These are phyloP conservation scores for Themeda triandra DNA, from an alignment of 176 grass and related monocot genomes.

Conservation along the genomic window DNA sequence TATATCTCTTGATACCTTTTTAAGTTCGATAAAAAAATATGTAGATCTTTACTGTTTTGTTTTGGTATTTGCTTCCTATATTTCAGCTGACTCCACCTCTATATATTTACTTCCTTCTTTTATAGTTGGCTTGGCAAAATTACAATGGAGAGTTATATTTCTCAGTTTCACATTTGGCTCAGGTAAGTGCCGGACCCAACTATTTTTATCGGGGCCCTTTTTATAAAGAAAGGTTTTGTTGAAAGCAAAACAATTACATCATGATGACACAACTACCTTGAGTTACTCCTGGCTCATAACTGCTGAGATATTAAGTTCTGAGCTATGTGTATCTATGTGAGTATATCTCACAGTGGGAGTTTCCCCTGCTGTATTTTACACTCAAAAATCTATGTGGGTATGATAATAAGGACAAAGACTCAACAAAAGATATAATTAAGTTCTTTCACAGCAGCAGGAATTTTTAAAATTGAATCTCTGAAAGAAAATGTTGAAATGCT, in stretches of 20 bases:
- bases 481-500: not conserved
- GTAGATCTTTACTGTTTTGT: not conserved
- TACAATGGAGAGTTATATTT: slow-evolving; percentile 91
- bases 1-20: not conserved
- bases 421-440: too few relatives aligned
- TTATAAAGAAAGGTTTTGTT: not conserved
- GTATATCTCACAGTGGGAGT: too few relatives aligned
- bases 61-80: too few relatives aligned
- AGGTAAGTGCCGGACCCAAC: slow-evolving; percentile 35
- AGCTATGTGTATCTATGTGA: too few relatives aligned
- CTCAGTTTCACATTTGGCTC: slow-evolving; percentile 95
- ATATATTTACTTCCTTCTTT: not conserved
- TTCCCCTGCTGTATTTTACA: too few relatives aligned
- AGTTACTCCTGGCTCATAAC: not conserved
- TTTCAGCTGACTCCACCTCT: not conserved
- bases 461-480: not conserved
- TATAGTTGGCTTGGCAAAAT: slow-evolving; percentile 94
- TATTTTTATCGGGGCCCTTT: not conserved
- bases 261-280: not conserved
- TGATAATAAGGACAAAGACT: too few relatives aligned
- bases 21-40: not conserved
- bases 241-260: not conserved
- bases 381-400: too few relatives aligned
- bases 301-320: too few relatives aligned
- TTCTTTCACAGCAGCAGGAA: not conserved